Evolutionary conservation across 2,329 filamentous ascomycete species (phyloP).

Genomic region (Talaromyces atroroseus): DNA sequence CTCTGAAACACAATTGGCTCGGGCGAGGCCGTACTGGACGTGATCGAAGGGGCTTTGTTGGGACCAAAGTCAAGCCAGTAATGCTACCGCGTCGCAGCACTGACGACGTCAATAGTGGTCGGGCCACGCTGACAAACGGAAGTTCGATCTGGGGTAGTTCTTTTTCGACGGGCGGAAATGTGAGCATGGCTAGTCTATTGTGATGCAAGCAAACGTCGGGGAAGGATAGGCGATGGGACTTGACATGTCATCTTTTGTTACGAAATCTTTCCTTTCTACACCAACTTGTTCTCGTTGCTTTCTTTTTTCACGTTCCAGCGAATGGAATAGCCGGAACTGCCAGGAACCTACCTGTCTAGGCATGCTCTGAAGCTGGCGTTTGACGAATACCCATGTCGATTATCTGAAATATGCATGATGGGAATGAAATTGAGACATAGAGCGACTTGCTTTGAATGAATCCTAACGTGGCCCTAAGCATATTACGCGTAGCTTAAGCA

Average conservation of each 20-base stretch:
- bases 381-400: constrained; percentile 11
- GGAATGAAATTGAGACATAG: background rate
- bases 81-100: constrained; percentile 14
- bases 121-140: constrained; percentile 10
- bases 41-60: constrained; percentile 85
- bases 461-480: too few relatives aligned
- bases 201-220: background rate
- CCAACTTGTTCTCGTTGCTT: background rate
- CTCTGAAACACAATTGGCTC: constrained; percentile 95
- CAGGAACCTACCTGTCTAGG: background rate
- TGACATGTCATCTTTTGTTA: background rate
- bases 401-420: constrained; percentile 15
- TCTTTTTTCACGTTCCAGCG: background rate
- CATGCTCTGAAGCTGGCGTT: constrained; percentile 2
- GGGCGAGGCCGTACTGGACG: constrained; percentile 82
- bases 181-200: constrained; percentile 6
- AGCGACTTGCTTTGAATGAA: background rate
- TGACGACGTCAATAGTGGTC: constrained; percentile 20
- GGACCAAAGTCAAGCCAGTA: constrained; percentile 47
- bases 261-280: background rate
- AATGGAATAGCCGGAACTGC: background rate
- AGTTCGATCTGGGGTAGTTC: constrained; percentile 1
- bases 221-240: background rate
- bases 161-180: background rate
- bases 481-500: background rate